Evolutionary conservation across 2,329 filamentous ascomycete species (phyloP).

Genomic region (Fonsecaea pedrosoi): DNA sequence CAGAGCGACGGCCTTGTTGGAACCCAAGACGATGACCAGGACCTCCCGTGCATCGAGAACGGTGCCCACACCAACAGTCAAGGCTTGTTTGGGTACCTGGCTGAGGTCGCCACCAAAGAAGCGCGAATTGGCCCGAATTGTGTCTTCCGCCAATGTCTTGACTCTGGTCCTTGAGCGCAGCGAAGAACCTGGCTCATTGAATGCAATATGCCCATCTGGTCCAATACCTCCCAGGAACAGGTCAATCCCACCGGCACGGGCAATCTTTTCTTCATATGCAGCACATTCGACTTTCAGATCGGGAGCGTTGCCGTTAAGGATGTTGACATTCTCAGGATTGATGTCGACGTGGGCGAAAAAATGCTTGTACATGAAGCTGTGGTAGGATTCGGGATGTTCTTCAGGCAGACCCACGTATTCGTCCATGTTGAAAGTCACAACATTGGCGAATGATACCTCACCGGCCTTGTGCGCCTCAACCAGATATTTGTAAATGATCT

Average conservation of each 20-base stretch:
- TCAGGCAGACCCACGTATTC: slow-evolving; percentile 85
- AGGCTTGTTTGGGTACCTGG: slow-evolving; percentile 78
- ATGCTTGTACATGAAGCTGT: slow-evolving; percentile 92
- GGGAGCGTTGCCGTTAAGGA: slow-evolving; percentile 78
- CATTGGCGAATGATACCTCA: slow-evolving; percentile 82
- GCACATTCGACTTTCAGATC: slow-evolving; percentile 79
- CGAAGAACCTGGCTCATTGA: slow-evolving; percentile 86
- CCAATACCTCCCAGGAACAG: slow-evolving; percentile 86
- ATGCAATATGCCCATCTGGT: slow-evolving; percentile 85
- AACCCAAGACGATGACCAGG: slow-evolving; percentile 80
- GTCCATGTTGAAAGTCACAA: slow-evolving; percentile 94
- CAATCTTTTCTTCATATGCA: slow-evolving; percentile 79
- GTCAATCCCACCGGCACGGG: slow-evolving; percentile 76
- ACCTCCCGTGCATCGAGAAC: slow-evolving; percentile 82
- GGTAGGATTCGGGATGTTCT: slow-evolving; percentile 84
- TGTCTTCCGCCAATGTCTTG: slow-evolving; percentile 87
- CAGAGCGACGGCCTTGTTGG: slow-evolving; percentile 79
- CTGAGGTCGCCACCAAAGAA: slow-evolving; percentile 79
- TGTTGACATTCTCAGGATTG: slow-evolving; percentile 80
- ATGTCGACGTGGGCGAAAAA: slow-evolving; percentile 89
- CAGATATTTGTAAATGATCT: slow-evolving; percentile 77
- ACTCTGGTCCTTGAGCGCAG: slow-evolving; percentile 79
- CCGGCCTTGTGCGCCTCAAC: slow-evolving; percentile 58
- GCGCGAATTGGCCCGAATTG: slow-evolving; percentile 81
- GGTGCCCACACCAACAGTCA: slow-evolving; percentile 85